Base-by-base conservation (phyloP, 345 rosid species). In the Barbarea vulgaris region DNA sequence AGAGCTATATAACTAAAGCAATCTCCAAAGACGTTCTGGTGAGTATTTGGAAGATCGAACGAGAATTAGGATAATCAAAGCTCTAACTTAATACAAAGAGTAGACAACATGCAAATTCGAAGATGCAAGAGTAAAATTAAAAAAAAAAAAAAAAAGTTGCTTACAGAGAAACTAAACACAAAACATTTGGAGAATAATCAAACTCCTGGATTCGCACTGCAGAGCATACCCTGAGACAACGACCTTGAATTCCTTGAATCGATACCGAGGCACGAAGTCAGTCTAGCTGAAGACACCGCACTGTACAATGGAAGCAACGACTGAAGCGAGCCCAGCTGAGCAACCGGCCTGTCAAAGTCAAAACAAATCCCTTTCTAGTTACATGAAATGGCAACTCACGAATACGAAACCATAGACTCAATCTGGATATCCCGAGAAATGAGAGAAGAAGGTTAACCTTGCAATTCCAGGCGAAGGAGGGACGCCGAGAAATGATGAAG, bases 211-310 rank as follows among this genome's bases (percentile, higher is more conserved):
- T 91, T 87, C 53, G 96, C 96, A 89, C 85, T 86, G 92, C 93
- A 87, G 69, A 93, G 83, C 98, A 87, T 91, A 91, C 96, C 98
- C 98, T 91, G 98, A 86, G 94, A 89, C 88, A 91, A 80, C 25
- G 97, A 93, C 83, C 96, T 85, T 18, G 96, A 88, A 62, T 85
- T 84, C 72, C 44, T 82, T 21, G 96, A 77, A 84, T 93, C 94
- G 46, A 87, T 75, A 64, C 98, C 93, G 3, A 93, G 96, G 83
- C 97, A 89, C 4, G 97, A 89, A 14, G 94, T 89, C 65, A 91
- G 85, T 80, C 94, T 85, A 75, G 98, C 96, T 2, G 98, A 84
- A 46, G 98, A 80, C 28, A 91, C 93, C 2, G 91, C 96, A 5
- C 87, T 82, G 83, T 93, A 80, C 69, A 93, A 83, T 7, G 98